Conservation (phyloP, 805 yeast genomes). For the Torulaspora franciscae region DNA sequence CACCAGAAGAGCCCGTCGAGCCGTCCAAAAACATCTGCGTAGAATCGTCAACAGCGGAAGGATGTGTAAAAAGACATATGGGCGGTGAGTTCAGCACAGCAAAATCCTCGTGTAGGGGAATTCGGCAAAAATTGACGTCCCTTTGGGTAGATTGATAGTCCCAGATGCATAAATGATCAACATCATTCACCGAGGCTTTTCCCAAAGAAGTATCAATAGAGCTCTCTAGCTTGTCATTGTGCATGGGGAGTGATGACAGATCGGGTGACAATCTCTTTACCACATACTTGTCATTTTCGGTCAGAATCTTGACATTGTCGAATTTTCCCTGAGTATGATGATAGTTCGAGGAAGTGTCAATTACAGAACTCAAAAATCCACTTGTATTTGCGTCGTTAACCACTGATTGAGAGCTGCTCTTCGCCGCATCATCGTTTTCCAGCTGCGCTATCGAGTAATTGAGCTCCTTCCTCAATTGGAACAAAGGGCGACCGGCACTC, state of each 20-base stretch:
- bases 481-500: conserved; percentile 21
- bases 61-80: conserved; percentile 29
- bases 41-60: conserved; percentile 28
- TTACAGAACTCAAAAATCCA: conserved; percentile 7
- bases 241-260: conserved; percentile 14
- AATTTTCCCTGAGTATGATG: conserved; percentile 9
- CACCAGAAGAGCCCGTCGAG: conserved; percentile 45
- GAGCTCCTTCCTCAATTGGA: conserved; percentile 33
- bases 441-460: conserved; percentile 29
- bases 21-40: conserved; percentile 46
- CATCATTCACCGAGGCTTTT: conserved; percentile 47
- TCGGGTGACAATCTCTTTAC: conserved; percentile 25
- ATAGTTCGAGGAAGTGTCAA: conserved; percentile 11
- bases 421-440: conserved; percentile 18
- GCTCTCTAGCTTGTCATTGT: conserved; percentile 34
- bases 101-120: conserved; percentile 29
- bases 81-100: conserved; percentile 21
- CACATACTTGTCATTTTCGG: conserved; percentile 32
- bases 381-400: conserved; percentile 5
- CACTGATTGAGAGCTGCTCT: conserved; percentile 3
- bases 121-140: conserved; percentile 40
- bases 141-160: conserved; percentile 57
- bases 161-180: conserved; percentile 61
- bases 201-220: conserved; percentile 45
- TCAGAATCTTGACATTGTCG: conserved; percentile 21